Evolutionary conservation across 2,329 filamentous ascomycete species (phyloP), one percentile per base, ranked within the genome.

Genomic region (Paecilomyces formosus): DNA sequence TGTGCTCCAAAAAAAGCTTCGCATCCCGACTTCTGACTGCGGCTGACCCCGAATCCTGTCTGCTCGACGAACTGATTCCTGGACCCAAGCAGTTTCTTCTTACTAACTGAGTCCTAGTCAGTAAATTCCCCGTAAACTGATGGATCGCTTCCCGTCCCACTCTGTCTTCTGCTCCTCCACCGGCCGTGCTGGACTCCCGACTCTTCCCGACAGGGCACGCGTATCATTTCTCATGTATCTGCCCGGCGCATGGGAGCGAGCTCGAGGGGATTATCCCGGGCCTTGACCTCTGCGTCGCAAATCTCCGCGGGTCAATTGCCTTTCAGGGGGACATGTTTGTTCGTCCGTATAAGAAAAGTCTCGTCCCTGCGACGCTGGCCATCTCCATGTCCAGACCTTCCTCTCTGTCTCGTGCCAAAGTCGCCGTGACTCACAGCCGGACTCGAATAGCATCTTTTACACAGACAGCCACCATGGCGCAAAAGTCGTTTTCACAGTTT

Each of bases 171-270:
- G 8, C 39, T 45, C 39, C 39, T 22, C 26, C 21, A 31, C 22
- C 22, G 55, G 49, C 39, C 55, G 26, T 9, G 39, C 50, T 52
- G 50, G 45, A 55, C n/a, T 39, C 55, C 55, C 55, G 55, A 56
- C 28, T 56, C 33, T 56, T 56, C 55, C 55, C 55, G 55, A 56
- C 39, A 13, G 26, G 11, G 22, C 3, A 24, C 11, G 26, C 21
- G 26, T 15, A 24, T 52, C 50, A 52, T 52, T 52, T 52, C 50
- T 52, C 18, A 52, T 52, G 26, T 13, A 28, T 21, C 21, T n/a
- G n/a, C 22, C 50, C 21, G 26, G 50, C 50, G 15, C 26, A 45
- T 45, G 39, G n/a, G 15, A 45, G 11, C 31, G 15, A 6, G 15
- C n/a, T n/a, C 6, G 6, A 18, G n/a, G 15, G 3, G 15, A 45